Percentiles rank a stretch among this genome's conserved stretches.
Conservation (phyloP, 257 asterid species). For the Solanum stenotomum region DNA sequence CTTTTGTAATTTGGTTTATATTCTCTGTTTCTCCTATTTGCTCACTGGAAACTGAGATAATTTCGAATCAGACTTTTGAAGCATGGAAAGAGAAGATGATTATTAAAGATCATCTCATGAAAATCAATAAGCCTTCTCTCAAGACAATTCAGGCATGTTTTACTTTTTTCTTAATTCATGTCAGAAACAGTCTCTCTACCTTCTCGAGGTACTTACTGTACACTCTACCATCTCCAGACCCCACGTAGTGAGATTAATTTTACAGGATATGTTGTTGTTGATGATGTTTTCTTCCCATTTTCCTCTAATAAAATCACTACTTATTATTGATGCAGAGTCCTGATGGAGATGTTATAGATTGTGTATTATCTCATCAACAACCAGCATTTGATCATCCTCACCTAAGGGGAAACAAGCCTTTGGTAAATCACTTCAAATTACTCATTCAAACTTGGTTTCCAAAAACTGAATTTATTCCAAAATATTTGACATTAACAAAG, state of each 20-base stretch:
- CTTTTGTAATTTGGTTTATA: not conserved
- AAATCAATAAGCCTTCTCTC: slow-evolving; percentile 60
- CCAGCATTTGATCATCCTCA: slow-evolving; percentile 90
- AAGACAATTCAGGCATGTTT: slow-evolving; percentile 60
- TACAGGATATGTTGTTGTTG: too few relatives aligned
- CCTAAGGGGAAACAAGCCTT: slow-evolving; percentile 66
- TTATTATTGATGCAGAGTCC: slow-evolving; percentile 49
- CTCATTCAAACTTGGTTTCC: not conserved
- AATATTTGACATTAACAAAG: too few relatives aligned
- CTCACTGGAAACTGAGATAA: slow-evolving; percentile 10
- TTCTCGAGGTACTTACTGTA: too few relatives aligned
- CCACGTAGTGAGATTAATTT: too few relatives aligned
- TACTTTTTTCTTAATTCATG: not conserved
- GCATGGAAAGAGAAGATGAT: slow-evolving; percentile 35
- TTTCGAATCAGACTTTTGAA: slow-evolving; percentile 36
- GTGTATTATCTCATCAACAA: slow-evolving; percentile 65
- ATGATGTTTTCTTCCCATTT: not conserved
- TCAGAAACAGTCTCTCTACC: too few relatives aligned
- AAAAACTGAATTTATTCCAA: too few relatives aligned
- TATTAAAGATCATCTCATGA: slow-evolving; percentile 40
- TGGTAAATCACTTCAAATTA: slow-evolving; percentile 27
- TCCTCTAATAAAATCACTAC: not conserved
- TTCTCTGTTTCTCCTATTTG: slow-evolving; percentile 33
- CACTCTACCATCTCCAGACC: too few relatives aligned
- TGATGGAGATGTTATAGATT: slow-evolving; percentile 81